Percentiles rank a stretch among this genome's conserved stretches.
These are phyloP conservation scores for Biscutella auriculata DNA, from an alignment of 441 rosid species.

Conservation along the genomic window DNA sequence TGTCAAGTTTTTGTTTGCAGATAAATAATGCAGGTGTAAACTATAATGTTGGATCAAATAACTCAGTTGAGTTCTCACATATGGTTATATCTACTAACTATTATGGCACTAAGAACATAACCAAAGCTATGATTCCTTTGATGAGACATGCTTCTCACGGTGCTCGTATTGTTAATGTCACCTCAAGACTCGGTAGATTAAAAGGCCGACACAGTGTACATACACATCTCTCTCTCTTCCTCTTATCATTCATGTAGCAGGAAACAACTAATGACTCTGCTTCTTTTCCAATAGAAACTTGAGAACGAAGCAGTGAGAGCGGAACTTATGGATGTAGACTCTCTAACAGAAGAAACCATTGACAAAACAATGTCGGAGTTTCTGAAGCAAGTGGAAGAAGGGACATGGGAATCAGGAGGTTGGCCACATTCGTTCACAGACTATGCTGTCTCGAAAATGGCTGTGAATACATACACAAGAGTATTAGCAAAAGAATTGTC, in stretches of 20 bases:
- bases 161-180: slow-evolving; percentile 75
- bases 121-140: slow-evolving; percentile 67
- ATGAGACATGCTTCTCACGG: slow-evolving; percentile 65
- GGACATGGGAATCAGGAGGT: slow-evolving; percentile 66
- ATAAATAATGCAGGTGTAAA: slow-evolving; percentile 92
- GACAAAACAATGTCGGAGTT: slow-evolving; percentile 48
- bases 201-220: slow-evolving; percentile 77
- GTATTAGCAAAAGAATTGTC: slow-evolving; percentile 45
- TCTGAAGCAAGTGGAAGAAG: slow-evolving; percentile 64
- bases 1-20: slow-evolving; percentile 25
- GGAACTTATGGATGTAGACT: slow-evolving; percentile 38
- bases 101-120: slow-evolving; percentile 68
- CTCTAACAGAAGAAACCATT: slow-evolving; percentile 51
- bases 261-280: background rate
- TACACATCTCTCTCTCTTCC: background rate
- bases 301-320: slow-evolving; percentile 46
- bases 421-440: slow-evolving; percentile 84
- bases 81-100: slow-evolving; percentile 65
- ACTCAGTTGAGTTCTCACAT: slow-evolving; percentile 58
- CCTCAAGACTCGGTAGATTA: slow-evolving; percentile 72
- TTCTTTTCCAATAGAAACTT: slow-evolving; percentile 41
- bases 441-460: slow-evolving; percentile 81
- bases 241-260: background rate
- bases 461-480: slow-evolving; percentile 64
- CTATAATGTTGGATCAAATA: slow-evolving; percentile 51